Base-by-base conservation (phyloP, 2,329 filamentous ascomycete species). In the Hypoxylon sp. region DNA sequence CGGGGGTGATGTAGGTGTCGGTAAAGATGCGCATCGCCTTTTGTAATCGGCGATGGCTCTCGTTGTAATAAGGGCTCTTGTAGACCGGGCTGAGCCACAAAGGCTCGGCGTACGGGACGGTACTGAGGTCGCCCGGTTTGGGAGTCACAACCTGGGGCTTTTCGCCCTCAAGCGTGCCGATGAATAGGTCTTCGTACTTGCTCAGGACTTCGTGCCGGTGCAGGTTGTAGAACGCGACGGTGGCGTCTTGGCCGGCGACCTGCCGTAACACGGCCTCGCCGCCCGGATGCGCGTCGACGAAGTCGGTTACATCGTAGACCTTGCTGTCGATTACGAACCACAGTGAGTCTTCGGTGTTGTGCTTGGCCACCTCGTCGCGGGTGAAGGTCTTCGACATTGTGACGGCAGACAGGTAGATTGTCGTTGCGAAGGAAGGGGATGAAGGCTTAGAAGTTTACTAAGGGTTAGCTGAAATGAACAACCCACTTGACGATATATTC, bases 281-380 rank as follows among this genome's bases (percentile, higher is more conserved):
- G 71, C 93, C 93, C 0, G 93, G 93, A 74, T 97, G 93, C 21
- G 91, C 92, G 76, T 96, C 91, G 71, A 93, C 79, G 78, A 96
- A 97, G 70, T 96, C 92, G 65, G 90, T 90, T 11, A 94, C 85
- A 80, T 97, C 92, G 83, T 96, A 97, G 75, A 96, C 92, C 74
- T 90, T 91, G 80, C 91, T 89, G 82, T 97, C 93, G 79, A 97
- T 89, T 75, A 97, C 90, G 80, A 92, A 91, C 90, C 92, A 94
- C 62, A 93, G 82, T 68, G 90, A 90, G 70, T 94, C 90, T 51
- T 91, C 88, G 61, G 86, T 88, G 78, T 90, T 93, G 82, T 95
- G 90, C 78, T 90, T 87, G 68, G 90, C 89, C 72, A 96, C 91
- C 78, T 93, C 86, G 60, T 82, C 86, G 72, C 86, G 86, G 63